phyloP scores from a whole-genome alignment of 2,329 filamentous ascomycete species.

The Penicillium nordicum region DNA sequence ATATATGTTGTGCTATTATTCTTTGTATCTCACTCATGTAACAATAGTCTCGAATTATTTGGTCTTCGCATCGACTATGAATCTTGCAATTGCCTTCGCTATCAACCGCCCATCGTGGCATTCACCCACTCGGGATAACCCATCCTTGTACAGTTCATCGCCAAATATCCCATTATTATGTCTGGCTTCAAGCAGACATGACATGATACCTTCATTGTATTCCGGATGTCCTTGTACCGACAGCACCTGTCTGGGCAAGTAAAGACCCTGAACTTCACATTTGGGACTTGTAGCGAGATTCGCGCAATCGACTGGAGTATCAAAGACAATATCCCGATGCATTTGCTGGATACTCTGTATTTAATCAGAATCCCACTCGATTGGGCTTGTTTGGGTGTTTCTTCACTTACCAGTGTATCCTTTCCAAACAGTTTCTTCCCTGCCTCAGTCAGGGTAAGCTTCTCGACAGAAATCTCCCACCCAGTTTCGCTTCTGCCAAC shows the following conservation, averaged over 20 bases:
- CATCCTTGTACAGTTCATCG: conserved; percentile 22
- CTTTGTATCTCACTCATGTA: background rate
- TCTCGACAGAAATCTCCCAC: conserved; percentile 48
- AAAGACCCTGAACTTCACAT: conserved; percentile 47
- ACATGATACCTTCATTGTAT: conserved; percentile 41
- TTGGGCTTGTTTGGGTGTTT: background rate
- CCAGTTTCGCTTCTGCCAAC: conserved; percentile 41
- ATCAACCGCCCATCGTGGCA: conserved; percentile 25
- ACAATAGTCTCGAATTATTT: background rate
- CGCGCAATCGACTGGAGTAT: conserved; percentile 39
- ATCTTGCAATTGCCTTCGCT: conserved; percentile 1
- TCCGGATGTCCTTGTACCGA: conserved; percentile 52
- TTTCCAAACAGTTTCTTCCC: conserved; percentile 42
- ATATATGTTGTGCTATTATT: background rate
- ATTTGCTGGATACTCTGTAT: conserved; percentile 43
- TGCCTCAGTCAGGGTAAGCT: conserved; percentile 40
- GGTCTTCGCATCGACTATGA: background rate
- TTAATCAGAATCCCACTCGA: background rate
- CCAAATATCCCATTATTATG: conserved; percentile 23
- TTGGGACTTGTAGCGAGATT: conserved; percentile 43
- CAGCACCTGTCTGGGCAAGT: conserved; percentile 39
- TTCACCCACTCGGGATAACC: conserved; percentile 16
- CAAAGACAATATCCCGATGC: conserved; percentile 47
- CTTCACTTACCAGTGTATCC: conserved; percentile 24
- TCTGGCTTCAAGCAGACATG: conserved; percentile 28